Evolutionary conservation across 2,329 filamentous ascomycete genomes (phyloP).

Genomic region (Sclerotiophoma versabilis): DNA sequence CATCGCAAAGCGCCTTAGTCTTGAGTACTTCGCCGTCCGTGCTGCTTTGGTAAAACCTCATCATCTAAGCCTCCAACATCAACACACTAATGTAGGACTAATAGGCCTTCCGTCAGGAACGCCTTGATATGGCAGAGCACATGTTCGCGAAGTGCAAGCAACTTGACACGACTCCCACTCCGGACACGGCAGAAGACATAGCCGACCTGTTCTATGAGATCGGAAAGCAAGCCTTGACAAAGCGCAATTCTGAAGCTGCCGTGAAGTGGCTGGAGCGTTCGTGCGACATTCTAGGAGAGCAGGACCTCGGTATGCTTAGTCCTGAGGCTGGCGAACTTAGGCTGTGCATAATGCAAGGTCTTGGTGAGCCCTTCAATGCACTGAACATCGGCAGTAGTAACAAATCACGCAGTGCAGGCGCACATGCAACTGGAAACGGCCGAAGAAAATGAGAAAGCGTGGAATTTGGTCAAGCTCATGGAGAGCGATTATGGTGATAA

Average conservation of each 20-base stretch:
- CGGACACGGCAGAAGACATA: slow-evolving; percentile 64
- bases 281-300: slow-evolving; percentile 63
- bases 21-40: slow-evolving; percentile 71
- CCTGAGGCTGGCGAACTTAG: slow-evolving; percentile 69
- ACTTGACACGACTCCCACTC: slow-evolving; percentile 52
- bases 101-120: slow-evolving; percentile 76
- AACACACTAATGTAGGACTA: not conserved
- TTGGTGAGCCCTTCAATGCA: slow-evolving; percentile 36
- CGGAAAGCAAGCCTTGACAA: slow-evolving; percentile 65
- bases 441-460: slow-evolving; percentile 60
- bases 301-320: slow-evolving; percentile 64
- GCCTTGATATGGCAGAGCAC: slow-evolving; percentile 78
- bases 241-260: slow-evolving; percentile 63
- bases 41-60: slow-evolving; percentile 66
- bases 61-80: not conserved
- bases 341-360: slow-evolving; percentile 68
- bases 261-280: slow-evolving; percentile 78
- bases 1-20: slow-evolving; percentile 54
- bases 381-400: slow-evolving; percentile 13
- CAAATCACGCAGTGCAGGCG: slow-evolving; percentile 58
- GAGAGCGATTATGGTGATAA: slow-evolving; percentile 70
- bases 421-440: slow-evolving; percentile 58
- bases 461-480: slow-evolving; percentile 65
- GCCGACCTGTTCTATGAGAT: slow-evolving; percentile 76
- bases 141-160: slow-evolving; percentile 70